A percentile compares a stretch with the other conserved stretches of the same genome.
Conservation (phyloP, 441 rosid species). For the Adansonia gregorii region DNA sequence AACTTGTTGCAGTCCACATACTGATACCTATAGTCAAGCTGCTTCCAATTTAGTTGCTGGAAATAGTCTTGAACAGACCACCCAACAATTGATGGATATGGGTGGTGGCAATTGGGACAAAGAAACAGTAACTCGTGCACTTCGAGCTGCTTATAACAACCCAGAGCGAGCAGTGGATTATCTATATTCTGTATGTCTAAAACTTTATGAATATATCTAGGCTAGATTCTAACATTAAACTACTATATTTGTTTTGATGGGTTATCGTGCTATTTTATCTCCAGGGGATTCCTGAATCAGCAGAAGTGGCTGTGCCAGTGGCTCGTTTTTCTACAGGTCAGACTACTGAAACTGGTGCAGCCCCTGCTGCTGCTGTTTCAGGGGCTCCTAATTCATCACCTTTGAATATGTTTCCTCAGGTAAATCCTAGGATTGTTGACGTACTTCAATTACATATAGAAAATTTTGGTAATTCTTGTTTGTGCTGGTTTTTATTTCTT, state of each 20-base stretch:
- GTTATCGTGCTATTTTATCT: conserved; percentile 34
- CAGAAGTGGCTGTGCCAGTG: conserved; percentile 76
- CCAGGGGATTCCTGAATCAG: conserved; percentile 93
- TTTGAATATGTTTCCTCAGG: conserved; percentile 96
- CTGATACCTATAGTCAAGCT: conserved; percentile 73
- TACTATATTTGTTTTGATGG: conserved; percentile 14
- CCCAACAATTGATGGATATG: conserved; percentile 88
- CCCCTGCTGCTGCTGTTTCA: conserved; percentile 54
- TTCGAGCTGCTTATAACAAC: conserved; percentile 94
- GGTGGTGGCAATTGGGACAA: conserved; percentile 97
- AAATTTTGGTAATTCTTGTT: not conserved
- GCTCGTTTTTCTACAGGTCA: conserved; percentile 51
- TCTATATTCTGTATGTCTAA: conserved; percentile 71
- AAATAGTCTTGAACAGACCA: conserved; percentile 66
- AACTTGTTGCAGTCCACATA: conserved; percentile 53
- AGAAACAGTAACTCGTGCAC: conserved; percentile 88
- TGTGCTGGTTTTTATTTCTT: not conserved
- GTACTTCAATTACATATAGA: not conserved
- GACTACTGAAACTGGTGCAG: conserved; percentile 57
- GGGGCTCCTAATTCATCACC: conserved; percentile 93
- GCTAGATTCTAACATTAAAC: not conserved
- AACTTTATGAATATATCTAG: conserved; percentile 10
- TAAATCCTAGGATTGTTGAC: conserved; percentile 34
- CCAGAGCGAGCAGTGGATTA: conserved; percentile 99
- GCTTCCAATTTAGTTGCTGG: conserved; percentile 85